Evolutionary conservation across 495 filamentous ascomycete species (phyloP), one percentile per base, ranked within the genome.

Genomic region (Amphirosellinia nigrospora): DNA sequence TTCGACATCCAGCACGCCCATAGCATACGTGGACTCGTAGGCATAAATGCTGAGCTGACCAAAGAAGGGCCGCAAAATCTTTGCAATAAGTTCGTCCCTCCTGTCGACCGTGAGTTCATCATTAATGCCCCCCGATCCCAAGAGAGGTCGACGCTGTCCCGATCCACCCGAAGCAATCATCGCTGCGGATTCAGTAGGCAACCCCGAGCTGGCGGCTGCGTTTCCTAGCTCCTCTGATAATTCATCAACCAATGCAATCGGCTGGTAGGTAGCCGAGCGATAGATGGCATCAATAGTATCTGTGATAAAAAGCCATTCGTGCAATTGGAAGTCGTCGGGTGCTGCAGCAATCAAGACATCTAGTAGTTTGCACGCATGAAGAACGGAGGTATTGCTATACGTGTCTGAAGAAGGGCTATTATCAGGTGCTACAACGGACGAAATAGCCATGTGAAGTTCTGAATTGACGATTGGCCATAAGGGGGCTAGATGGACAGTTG

Each of bases 221-320:
- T 82, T 80, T 11, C 91, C 91, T 0, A 98, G 82, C 69, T 89
- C 91, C 72, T 96, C 93, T 0, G 92, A 91, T 9, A 99, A 82
- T 74, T 95, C 93, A 72, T 99, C 96, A 21, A 92, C 91, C 13
- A 98, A 85, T 1, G 94, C 93, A 4, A 91, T 83, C 1, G 94
- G 88, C 64, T 89, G 85, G 82, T 90, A 92, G 60, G 85, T 81
- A n/a, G 87, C 79, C 1, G 94, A 90, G 19, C 91, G 89, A 75
- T 98, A 98, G 28, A 98, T 93, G 1, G 96, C 94, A 76, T 99
- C 96, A 72, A 97, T 94, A 43, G 94, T 98, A 77, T 99, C 96
- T 6, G 94, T 95, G 30, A 98, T 89, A 79, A 96, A 99, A 21
- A 98, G 87, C 96, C 96, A 99, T 82, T 97, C 93, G 65, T 94